Evolutionary conservation across 192 early-diverging fungal genomes (phyloP).

Genomic region (Coemansia sp.): DNA sequence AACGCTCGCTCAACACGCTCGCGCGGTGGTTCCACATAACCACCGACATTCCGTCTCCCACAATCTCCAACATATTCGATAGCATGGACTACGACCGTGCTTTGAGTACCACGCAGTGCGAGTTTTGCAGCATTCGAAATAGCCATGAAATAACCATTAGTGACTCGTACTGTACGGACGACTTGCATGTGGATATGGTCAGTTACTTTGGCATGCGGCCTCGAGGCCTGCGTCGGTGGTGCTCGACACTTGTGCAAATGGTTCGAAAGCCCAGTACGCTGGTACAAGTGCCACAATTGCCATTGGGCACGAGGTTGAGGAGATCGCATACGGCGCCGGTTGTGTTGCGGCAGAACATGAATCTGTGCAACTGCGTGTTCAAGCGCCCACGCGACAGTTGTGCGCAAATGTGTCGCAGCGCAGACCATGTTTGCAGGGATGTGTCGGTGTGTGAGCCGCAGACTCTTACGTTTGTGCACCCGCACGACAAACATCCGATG

Average conservation of each 20-base stretch:
- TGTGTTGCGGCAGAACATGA: slow-evolving; percentile 14
- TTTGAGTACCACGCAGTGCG: slow-evolving; percentile 11
- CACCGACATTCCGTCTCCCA: slow-evolving; percentile 41
- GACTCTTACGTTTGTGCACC: neutral
- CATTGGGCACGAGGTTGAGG: slow-evolving; percentile 1
- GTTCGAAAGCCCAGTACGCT: neutral
- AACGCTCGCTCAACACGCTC: slow-evolving; percentile 31
- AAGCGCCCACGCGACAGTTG: neutral
- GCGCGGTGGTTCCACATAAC: slow-evolving; percentile 38
- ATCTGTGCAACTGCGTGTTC: slow-evolving; percentile 26
- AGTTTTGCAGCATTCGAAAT: slow-evolving; percentile 9
- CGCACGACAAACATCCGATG: neutral
- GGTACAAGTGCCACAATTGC: neutral
- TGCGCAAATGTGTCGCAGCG: neutral
- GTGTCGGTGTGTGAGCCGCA: neutral
- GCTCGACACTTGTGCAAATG: slow-evolving; percentile 23
- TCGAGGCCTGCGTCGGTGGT: slow-evolving; percentile 26
- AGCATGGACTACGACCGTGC: neutral
- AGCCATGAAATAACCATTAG: neutral
- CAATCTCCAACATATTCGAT: slow-evolving; percentile 37
- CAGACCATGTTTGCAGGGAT: no score
- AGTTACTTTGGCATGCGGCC: neutral
- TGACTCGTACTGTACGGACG: neutral
- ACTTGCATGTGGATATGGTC: slow-evolving; percentile 1
- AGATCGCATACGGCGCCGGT: slow-evolving; percentile 40